Evolutionary conservation across 805 yeast species (phyloP).

Genomic region (Cyberlindnera saturnus): DNA sequence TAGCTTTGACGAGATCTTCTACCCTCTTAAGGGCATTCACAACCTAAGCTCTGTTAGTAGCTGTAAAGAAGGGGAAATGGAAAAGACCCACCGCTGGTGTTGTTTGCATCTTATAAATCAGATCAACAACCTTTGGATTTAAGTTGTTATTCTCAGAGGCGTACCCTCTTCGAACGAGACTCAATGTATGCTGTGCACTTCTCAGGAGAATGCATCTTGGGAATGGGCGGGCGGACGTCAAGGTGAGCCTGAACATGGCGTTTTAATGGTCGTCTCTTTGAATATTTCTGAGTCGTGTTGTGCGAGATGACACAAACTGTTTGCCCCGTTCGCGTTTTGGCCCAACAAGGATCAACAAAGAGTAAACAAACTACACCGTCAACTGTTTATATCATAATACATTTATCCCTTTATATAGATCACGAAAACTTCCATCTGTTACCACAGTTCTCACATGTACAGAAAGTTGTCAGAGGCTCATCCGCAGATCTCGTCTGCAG

Average conservation of each 20-base stretch:
- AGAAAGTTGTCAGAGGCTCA: conserved; percentile 96
- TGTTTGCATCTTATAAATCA: conserved; percentile 12
- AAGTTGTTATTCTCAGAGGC: conserved; percentile 10
- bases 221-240: no score
- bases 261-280: no score
- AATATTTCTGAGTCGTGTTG: no score
- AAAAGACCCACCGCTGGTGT: conserved; percentile 8
- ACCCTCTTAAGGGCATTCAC: conserved; percentile 4
- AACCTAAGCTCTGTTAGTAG: no score
- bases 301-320: no score
- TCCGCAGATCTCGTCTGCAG: conserved; percentile 98
- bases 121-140: conserved; percentile 9
- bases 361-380: no score
- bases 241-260: no score
- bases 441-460: conserved; percentile 97
- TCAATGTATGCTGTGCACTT: not conserved
- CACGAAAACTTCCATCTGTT: conserved; percentile 95
- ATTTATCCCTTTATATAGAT: not conserved
- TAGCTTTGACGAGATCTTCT: conserved; percentile 4
- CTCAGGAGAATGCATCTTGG: not conserved
- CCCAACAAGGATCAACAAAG: no score
- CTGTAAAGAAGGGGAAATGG: no score
- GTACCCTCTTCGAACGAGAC: not conserved
- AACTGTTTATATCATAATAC: not conserved
- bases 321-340: no score